Percentiles rank a stretch among this genome's conserved stretches.
These are phyloP conservation scores for Globisporangium orthogonon DNA, from an alignment of 352 stramenopile species.

Conservation along the genomic window DNA sequence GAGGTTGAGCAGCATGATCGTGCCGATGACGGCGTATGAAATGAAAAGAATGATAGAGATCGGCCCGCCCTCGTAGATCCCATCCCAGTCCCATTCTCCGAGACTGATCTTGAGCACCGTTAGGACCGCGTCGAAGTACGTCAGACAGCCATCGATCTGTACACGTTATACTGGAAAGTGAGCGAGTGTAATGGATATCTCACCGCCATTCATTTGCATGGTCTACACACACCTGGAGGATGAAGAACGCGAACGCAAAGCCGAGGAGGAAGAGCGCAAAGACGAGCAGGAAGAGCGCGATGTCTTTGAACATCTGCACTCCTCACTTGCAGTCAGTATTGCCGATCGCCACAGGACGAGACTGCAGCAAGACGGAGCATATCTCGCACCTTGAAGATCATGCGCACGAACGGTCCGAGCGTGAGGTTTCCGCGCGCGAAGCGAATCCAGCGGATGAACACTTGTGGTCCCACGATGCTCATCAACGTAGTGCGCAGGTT, in stretches of 20 bases:
- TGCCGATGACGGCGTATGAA: constrained; percentile 64
- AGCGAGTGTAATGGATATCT: background rate
- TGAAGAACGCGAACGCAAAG: constrained; percentile 80
- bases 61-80: constrained; percentile 58
- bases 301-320: constrained; percentile 75
- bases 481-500: constrained; percentile 73
- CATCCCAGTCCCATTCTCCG: constrained; percentile 70
- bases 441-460: constrained; percentile 81
- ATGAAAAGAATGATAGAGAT: constrained; percentile 72
- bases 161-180: background rate
- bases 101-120: constrained; percentile 71
- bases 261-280: constrained; percentile 68
- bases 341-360: background rate
- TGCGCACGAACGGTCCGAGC: constrained; percentile 73
- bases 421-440: constrained; percentile 62
- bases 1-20: constrained; percentile 80
- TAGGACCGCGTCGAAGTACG: constrained; percentile 46
- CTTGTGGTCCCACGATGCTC: constrained; percentile 68
- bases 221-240: constrained; percentile 51
- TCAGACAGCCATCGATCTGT: constrained; percentile 64
- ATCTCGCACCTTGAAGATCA: constrained; percentile 69
- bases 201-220: background rate
- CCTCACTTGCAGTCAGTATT: background rate
- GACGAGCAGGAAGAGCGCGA: constrained; percentile 66
- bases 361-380: background rate